These are phyloP conservation scores for Sedum album DNA, from an alignment of 164 flowering plant genomes.

Conservation along the genomic window DNA sequence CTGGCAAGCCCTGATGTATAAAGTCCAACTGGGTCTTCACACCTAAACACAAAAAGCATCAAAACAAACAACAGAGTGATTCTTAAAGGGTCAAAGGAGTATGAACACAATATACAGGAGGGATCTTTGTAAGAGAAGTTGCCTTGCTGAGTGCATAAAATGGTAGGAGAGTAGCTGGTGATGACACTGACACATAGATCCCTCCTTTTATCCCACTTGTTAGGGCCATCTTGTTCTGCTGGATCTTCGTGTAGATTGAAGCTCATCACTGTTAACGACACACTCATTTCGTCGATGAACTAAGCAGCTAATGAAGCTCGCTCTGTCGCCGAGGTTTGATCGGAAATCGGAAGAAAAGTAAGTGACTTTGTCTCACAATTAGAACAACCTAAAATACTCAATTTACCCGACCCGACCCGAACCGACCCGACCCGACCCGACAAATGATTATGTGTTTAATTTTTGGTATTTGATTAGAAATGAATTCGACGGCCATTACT, in stretches of 20 bases:
- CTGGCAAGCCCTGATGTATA: conserved; percentile 81
- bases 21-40: conserved; percentile 76
- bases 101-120: neutral
- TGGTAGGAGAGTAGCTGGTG: conserved; percentile 79
- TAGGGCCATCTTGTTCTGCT: conserved; percentile 46
- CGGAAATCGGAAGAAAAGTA: too few relatives aligned
- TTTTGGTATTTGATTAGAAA: too few relatives aligned
- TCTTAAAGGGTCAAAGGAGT: neutral
- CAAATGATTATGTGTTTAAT: too few relatives aligned
- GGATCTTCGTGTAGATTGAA: conserved; percentile 87
- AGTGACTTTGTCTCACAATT: too few relatives aligned
- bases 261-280: conserved; percentile 76
- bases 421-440: too few relatives aligned
- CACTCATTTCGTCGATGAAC: conserved; percentile 70
- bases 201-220: conserved; percentile 85
- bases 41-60: conserved; percentile 25
- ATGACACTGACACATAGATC: conserved; percentile 86
- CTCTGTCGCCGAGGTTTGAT: too few relatives aligned
- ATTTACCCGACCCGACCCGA: too few relatives aligned
- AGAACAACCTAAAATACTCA: too few relatives aligned
- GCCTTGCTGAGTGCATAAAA: conserved; percentile 94
- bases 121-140: neutral
- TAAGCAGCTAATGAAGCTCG: too few relatives aligned
- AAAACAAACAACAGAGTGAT: neutral
- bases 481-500: too few relatives aligned